phyloP scores from a whole-genome alignment of 345 rosid genomes.

The Hibiscus trionum region DNA sequence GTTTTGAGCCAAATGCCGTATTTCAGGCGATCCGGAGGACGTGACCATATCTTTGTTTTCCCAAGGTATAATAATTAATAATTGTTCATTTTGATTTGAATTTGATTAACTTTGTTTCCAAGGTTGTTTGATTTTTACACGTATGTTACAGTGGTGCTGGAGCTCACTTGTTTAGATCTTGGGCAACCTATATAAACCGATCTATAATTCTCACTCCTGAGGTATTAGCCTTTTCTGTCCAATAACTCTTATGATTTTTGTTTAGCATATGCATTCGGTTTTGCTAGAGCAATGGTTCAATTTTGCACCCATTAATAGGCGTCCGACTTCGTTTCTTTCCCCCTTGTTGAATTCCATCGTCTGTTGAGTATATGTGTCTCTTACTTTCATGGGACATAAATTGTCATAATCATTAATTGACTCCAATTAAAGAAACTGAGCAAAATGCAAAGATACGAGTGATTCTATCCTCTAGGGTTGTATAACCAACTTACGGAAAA shows the following conservation, averaged over 20 bases:
- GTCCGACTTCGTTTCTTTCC: neutral
- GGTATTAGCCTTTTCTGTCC: slow-evolving; percentile 28
- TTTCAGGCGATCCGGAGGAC: slow-evolving; percentile 86
- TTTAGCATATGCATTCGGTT: neutral
- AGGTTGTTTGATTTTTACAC: neutral
- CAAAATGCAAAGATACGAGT: neutral
- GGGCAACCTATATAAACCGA: slow-evolving; percentile 62
- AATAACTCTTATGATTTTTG: neutral
- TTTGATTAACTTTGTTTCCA: slow-evolving; percentile 13
- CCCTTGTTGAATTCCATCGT: neutral
- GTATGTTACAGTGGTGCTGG: slow-evolving; percentile 45
- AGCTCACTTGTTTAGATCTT: slow-evolving; percentile 78
- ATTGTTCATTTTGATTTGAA: neutral
- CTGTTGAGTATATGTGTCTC: neutral
- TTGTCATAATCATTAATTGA: neutral
- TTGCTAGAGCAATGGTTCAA: neutral
- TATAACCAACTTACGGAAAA: neutral
- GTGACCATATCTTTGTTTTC: slow-evolving; percentile 89
- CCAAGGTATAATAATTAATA: slow-evolving; percentile 52
- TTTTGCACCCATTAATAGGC: neutral
- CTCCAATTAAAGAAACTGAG: slow-evolving; percentile 1
- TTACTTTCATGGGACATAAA: neutral
- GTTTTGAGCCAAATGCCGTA: slow-evolving; percentile 89
- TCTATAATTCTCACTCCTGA: slow-evolving; percentile 81
- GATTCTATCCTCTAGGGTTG: neutral